Conservation (phyloP, 306 rosid species). For the Rubus idaeus region DNA sequence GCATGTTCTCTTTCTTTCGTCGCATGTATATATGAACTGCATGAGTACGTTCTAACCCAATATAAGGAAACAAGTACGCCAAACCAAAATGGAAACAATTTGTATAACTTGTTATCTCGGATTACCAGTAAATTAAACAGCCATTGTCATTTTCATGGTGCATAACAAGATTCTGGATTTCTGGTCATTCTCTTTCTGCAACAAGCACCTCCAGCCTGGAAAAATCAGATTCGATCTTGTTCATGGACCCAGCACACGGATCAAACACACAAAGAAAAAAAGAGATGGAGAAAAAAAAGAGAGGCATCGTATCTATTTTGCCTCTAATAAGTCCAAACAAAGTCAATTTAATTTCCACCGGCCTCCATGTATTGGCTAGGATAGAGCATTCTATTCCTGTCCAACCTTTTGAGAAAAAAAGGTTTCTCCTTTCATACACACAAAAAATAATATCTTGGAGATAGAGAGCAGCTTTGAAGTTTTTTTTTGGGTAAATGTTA, state of each 20-base stretch:
- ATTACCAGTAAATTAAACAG: background rate
- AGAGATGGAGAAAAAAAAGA: background rate
- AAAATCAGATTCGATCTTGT: background rate
- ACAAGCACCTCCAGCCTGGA: slow-evolving; percentile 15
- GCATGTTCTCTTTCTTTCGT: background rate
- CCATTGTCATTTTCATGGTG: slow-evolving; percentile 5
- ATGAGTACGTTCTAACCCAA: background rate
- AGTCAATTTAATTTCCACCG: background rate
- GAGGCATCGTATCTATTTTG: background rate
- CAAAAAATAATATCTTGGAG: background rate
- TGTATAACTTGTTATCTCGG: background rate
- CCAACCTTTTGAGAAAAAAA: background rate
- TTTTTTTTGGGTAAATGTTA: too few relatives aligned
- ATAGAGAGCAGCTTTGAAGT: background rate
- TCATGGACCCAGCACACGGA: background rate
- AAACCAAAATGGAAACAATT: slow-evolving; percentile 7
- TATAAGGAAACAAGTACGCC: background rate
- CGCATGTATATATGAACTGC: background rate
- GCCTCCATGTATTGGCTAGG: too few relatives aligned
- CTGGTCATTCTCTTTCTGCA: background rate
- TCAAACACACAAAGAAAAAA: background rate
- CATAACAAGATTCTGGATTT: background rate
- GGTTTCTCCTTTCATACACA: background rate
- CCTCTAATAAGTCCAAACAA: background rate
- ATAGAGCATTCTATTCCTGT: background rate